Evolutionary conservation across 805 yeast genomes (phyloP).

Genomic region (Myxozyma udenii): DNA sequence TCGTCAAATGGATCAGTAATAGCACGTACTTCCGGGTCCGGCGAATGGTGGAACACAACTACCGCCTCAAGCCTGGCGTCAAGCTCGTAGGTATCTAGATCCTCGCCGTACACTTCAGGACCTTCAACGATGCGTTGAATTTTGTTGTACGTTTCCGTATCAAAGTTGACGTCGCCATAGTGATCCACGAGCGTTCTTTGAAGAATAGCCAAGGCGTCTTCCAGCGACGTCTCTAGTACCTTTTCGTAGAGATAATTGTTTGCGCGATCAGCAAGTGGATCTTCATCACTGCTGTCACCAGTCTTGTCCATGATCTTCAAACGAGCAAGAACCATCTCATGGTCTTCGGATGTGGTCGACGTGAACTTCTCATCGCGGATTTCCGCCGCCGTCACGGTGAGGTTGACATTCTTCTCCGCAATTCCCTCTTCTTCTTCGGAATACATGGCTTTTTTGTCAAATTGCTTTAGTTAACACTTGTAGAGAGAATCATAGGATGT

Average conservation of each 20-base stretch:
- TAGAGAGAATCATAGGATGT: too few species aligned
- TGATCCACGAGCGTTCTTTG: neutral
- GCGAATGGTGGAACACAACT: conserved; percentile 48
- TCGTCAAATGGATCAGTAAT: conserved; percentile 59
- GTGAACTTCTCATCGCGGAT: too few species aligned
- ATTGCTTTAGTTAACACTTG: too few species aligned
- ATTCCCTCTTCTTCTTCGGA: too few species aligned
- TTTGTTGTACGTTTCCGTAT: neutral
- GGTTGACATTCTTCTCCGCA: too few species aligned
- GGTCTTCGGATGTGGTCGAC: neutral
- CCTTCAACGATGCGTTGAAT: conserved; percentile 4
- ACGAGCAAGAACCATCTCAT: conserved; percentile 3
- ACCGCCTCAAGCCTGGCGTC: conserved; percentile 41
- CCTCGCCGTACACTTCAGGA: conserved; percentile 4
- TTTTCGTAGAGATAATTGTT: conserved; percentile 35
- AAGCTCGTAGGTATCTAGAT: conserved; percentile 10
- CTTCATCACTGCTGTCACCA: conserved; percentile 6
- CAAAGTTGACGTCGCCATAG: conserved; percentile 14
- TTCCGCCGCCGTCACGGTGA: too few species aligned
- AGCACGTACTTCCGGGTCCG: conserved; percentile 64
- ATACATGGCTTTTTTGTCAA: too few species aligned
- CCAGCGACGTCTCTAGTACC: conserved; percentile 39
- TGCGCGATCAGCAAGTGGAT: conserved; percentile 12
- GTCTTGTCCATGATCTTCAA: conserved; percentile 8
- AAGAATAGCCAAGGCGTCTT: conserved; percentile 40